These are phyloP conservation scores for Mycena chlorophos DNA, from an alignment of 768 basidiomycete species.

Conservation along the genomic window DNA sequence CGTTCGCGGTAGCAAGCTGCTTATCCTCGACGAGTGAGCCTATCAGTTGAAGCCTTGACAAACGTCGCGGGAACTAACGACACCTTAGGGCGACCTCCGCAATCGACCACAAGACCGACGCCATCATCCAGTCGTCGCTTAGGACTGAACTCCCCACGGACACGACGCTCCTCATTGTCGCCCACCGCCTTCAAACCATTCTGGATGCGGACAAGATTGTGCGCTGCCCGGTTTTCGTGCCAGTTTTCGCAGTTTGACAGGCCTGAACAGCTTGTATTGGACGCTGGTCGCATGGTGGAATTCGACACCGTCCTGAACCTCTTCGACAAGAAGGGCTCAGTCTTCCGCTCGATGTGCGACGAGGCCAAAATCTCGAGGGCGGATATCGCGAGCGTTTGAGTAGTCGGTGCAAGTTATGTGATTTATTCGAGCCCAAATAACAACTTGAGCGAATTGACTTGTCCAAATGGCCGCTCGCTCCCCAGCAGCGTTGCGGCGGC, in stretches of 20 bases:
- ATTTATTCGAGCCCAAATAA: conserved; percentile 64
- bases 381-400: neutral
- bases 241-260: conserved; percentile 2
- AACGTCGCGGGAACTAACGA: neutral
- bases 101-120: conserved; percentile 39
- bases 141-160: conserved; percentile 35
- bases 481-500: conserved; percentile 85
- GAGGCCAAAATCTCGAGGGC: neutral
- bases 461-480: conserved; percentile 81
- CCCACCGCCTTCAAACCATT: conserved; percentile 34
- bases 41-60: neutral
- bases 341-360: conserved; percentile 53
- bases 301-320: conserved; percentile 51
- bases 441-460: conserved; percentile 70
- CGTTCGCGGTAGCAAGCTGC: conserved; percentile 19
- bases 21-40: conserved; percentile 19
- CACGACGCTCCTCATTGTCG: conserved; percentile 27
- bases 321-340: conserved; percentile 49
- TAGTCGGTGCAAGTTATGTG: neutral
- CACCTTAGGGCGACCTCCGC: too few species aligned
- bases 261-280: conserved; percentile 36
- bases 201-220: conserved; percentile 33
- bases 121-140: conserved; percentile 43
- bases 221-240: conserved; percentile 30
- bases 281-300: conserved; percentile 47